Percentiles rank a stretch among this genome's conserved stretches.
phyloP scores from a whole-genome alignment of 495 filamentous ascomycete species.

The Xylaria bambusicola region DNA sequence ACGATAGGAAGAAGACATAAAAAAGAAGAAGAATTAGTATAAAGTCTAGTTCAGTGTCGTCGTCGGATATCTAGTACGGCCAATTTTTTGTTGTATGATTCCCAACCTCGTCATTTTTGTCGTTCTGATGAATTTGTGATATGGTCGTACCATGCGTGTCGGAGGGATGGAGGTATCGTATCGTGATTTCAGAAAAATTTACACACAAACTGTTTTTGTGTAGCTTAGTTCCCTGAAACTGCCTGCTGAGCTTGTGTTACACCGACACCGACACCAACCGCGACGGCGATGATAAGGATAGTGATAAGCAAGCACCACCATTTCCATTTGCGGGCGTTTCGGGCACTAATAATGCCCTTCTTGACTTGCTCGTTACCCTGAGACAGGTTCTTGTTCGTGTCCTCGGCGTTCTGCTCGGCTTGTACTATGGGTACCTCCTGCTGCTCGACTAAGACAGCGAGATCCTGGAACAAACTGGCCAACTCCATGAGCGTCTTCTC shows the following conservation, averaged over 20 bases:
- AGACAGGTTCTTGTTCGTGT: slow-evolving; percentile 59
- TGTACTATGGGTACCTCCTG: slow-evolving; percentile 60
- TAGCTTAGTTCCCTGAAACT: background rate
- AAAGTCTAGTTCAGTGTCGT: slow-evolving; percentile 2
- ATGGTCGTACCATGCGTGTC: background rate
- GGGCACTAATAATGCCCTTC: slow-evolving; percentile 60
- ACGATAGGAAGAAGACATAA: background rate
- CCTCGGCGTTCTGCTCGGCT: slow-evolving; percentile 56
- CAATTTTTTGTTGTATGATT: background rate
- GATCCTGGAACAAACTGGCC: slow-evolving; percentile 64
- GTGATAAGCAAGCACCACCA: slow-evolving; percentile 67
- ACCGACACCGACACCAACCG: slow-evolving; percentile 48
- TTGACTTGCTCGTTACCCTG: slow-evolving; percentile 62
- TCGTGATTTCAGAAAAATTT: background rate
- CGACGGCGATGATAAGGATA: slow-evolving; percentile 55
- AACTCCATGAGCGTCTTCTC: slow-evolving; percentile 67
- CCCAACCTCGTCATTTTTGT: background rate
- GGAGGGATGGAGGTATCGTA: background rate
- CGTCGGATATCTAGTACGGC: background rate
- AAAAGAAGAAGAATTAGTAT: slow-evolving; percentile 12
- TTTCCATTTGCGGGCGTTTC: slow-evolving; percentile 64
- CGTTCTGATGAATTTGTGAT: background rate
- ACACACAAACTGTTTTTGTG: background rate
- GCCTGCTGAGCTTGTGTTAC: slow-evolving; percentile 13
- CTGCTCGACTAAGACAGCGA: slow-evolving; percentile 64